Conservation (phyloP, 352 stramenopile genomes). For the Salisapilia sapeloensis region DNA sequence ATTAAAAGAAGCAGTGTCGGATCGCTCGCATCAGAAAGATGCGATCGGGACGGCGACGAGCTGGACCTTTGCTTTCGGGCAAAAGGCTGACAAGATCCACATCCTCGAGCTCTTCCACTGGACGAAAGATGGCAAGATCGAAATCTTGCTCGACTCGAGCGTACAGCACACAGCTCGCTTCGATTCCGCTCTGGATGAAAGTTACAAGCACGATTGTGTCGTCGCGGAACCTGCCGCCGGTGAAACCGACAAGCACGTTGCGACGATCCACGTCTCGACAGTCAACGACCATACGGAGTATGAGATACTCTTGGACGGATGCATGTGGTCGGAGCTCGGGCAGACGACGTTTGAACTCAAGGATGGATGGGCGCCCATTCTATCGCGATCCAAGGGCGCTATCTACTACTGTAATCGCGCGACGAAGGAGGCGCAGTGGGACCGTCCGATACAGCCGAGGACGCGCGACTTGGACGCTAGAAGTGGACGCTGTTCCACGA, state of each 20-base stretch:
- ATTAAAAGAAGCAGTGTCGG: slow-evolving; percentile 6
- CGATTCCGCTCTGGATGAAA: slow-evolving; percentile 43
- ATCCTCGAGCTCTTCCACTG: slow-evolving; percentile 53
- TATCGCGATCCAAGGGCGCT: slow-evolving; percentile 46
- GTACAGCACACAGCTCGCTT: slow-evolving; percentile 33
- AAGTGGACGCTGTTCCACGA: too few relatives aligned
- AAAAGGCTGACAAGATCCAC: slow-evolving; percentile 54
- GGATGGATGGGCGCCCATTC: slow-evolving; percentile 56
- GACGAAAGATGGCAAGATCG: slow-evolving; percentile 48
- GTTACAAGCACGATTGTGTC: slow-evolving; percentile 62
- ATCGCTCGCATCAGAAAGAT: slow-evolving; percentile 9
- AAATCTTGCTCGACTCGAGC: slow-evolving; percentile 57
- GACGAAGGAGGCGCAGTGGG: slow-evolving; percentile 50
- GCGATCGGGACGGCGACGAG: slow-evolving; percentile 13
- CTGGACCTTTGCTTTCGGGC: slow-evolving; percentile 75
- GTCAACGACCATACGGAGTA: slow-evolving; percentile 47
- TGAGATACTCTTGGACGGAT: slow-evolving; percentile 64
- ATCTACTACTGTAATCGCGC: slow-evolving; percentile 62
- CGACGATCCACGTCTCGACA: slow-evolving; percentile 44
- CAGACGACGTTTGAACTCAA: slow-evolving; percentile 75
- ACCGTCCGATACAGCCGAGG: slow-evolving; percentile 34
- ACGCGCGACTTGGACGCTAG: too few relatives aligned
- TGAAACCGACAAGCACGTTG: slow-evolving; percentile 26
- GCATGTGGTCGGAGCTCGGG: slow-evolving; percentile 44
- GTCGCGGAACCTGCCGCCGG: slow-evolving; percentile 19